Evolutionary conservation across 345 rosid species (phyloP), one percentile per base, ranked within the genome.

Genomic region (Aegle marmelos): DNA sequence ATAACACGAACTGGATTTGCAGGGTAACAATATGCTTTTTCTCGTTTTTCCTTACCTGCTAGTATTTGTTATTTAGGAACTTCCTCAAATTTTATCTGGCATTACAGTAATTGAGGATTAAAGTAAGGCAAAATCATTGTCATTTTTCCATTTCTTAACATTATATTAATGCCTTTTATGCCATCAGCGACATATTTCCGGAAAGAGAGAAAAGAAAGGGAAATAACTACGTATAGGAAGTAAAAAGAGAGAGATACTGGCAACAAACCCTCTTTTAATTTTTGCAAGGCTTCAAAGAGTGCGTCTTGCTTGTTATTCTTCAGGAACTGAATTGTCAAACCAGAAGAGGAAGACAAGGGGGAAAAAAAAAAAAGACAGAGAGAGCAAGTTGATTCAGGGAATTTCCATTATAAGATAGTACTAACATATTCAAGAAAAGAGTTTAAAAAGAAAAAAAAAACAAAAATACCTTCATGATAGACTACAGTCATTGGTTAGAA

Each of bases 181-280:
- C 3, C 17, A 45, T 45, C 39, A 37, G 39, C 7, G n/a, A 34
- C 45, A 65, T 34, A 3, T 21, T 37, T 37, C 5, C 27, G 7
- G 7, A 22, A 48, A 69, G 16, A 4, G 3, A 41, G 7, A 19
- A 22, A 25, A 8, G 25, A 27, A 41, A 74, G 13, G 22, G 34
- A 76, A 28, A 7, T 2, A 27, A 37, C 56, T 7, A n/a, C 36
- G 36, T 67, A 31, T 34, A 74, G 27, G 8, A 33, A 19, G 58
- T 17, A 21, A 21, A 4, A 33, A 56, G 31, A 37, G 66, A 60
- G 31, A 74, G 68, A 31, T 37, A 31, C 48, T 58, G 31, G 36
- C 11, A 57, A 45, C 80, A 33, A 70, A 93, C 99, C 96, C 85
- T 87, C 98, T 90, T 96, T 88, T 63, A 96, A 83, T 85, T 91